Base-by-base conservation (phyloP, 2,329 filamentous ascomycete genomes). In the Nothophoma quercina region DNA sequence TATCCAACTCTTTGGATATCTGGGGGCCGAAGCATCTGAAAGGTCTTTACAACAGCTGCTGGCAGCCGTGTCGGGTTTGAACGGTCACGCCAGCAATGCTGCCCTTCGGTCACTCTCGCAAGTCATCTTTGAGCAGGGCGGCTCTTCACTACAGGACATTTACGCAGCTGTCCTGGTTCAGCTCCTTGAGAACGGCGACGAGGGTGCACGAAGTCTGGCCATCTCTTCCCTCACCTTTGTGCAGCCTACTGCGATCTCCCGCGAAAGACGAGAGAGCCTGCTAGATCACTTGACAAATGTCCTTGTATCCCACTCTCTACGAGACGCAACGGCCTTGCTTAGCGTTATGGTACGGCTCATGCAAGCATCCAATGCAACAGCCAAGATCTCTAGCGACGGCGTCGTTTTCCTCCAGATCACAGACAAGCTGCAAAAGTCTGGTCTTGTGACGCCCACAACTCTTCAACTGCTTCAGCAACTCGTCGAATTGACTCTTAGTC, bases 321-420 rank as follows among this genome's bases (percentile, higher is more conserved):
- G 41, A 18, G 43, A 62, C 16, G 40, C 53, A 4, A 34, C 54
- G 4, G 38, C 38, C 1, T 18, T 67, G 12, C 51, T 73, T 4
- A 67, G 64, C 33, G 59, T 71, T 29, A 63, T 72, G 58, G 59
- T 56, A 7, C 64, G 66, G 40, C 56, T 75, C 7, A 73, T 74
- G 66, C 58, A 68, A 23, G 55, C 67, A 5, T 65, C 73, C 2
- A 75, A 75, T 47, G 67, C 72, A 12, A 74, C 66, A 5, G 67
- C 72, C 9, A 71, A 68, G 22, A 45, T 75, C 1, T 69, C 67
- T 4, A 66, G 62, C 5, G 58, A 72, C 15, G 62, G 62, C 9
- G 42, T 42, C 3, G 29, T 59, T 1, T 41, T 72, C 13, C 73
- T 71, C 42, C 51, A 65, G n/a, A 57, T 72, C 9, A 64, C 68